phyloP scores from a whole-genome alignment of 163 green algal genomes.

The Chlamydomonas reinhardtii region DNA sequence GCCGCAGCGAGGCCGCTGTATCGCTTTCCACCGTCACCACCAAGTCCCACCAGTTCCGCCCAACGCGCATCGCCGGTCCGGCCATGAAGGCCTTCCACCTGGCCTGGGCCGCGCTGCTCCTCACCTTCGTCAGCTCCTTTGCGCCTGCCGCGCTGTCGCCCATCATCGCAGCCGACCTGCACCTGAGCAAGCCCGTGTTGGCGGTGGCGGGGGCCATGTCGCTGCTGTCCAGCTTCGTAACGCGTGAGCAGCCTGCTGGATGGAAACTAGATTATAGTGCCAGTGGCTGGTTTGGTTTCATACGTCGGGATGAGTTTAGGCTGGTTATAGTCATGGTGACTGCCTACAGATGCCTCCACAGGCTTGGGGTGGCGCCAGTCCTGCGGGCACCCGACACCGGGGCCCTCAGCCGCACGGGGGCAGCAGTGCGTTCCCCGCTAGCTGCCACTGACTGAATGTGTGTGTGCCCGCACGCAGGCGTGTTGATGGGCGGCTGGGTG shows the following conservation, averaged over 20 bases:
- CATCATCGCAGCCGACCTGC: constrained; percentile 22
- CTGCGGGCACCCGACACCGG: no score
- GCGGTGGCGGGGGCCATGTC: neutral
- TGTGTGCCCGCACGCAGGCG: no score
- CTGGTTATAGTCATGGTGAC: no score
- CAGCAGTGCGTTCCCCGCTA: no score
- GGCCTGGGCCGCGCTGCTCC: constrained; percentile 69
- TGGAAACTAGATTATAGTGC: no score
- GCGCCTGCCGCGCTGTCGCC: constrained; percentile 83
- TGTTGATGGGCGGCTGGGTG: constrained; percentile 1
- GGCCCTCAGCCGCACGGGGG: no score
- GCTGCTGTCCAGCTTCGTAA: neutral
- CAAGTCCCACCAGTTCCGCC: no score
- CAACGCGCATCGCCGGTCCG: neutral
- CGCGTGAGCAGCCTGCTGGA: neutral
- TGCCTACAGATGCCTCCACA: no score
- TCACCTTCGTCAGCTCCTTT: constrained; percentile 87
- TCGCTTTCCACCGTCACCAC: neutral
- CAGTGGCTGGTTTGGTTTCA: no score
- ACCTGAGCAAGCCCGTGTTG: neutral
- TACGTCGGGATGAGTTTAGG: no score
- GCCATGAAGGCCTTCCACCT: constrained; percentile 70
- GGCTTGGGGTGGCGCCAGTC: no score
- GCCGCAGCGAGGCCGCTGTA: neutral
- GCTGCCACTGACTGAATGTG: no score